Base-by-base conservation (phyloP, 1,284 basidiomycete genomes). In the Apiotrichum montevideense region DNA sequence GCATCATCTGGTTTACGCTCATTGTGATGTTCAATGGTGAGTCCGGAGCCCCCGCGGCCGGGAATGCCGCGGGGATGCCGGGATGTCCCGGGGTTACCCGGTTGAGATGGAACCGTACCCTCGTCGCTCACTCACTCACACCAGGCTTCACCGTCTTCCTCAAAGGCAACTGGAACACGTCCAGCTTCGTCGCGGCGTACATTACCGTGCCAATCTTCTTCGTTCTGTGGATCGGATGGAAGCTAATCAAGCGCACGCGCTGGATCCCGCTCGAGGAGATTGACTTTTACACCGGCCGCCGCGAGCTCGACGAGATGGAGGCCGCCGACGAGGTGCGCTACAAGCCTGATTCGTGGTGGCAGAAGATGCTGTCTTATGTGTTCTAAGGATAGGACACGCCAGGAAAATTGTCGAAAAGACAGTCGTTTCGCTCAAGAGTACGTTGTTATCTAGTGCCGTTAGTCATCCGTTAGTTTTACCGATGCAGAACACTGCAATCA, bases 271-370 rank as follows among this genome's bases (percentile, higher is more conserved):
- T 80, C 15, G 65, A 76, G 15, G 80, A 85, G 64, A 85, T 85
- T 79, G 84, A 85, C 75, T 84, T 86, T 63, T 71, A 78, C 59
- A 82, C 84, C 11, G 85, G 85, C 54, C 81, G 84, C 56, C 80
- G 83, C 14, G 79, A 81, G 51, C 59, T 83, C 32, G 83, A 85
- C 70, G 83, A 84, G 71, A 83, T 83, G 44, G 84, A 85, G 53
- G 65, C 55, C 34, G 43, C 57, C 13, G 74, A 77, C 58, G 57
- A 63, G 46, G 63, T 65, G 52, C 60, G 45, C 32, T 70, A 60
- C 63, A 62, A 52, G 55, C 57, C 62, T 10, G 62, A 64, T 29
- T 62, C 49, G 6, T 55, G 48, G 43, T 68, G 54, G 51, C 52
- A 67, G 52, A 65, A 66, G 54, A 14, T 71, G 29, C 56, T 61